Evolutionary conservation across 2,329 filamentous ascomycete species (phyloP).

Genomic region (Fusarium sp.): DNA sequence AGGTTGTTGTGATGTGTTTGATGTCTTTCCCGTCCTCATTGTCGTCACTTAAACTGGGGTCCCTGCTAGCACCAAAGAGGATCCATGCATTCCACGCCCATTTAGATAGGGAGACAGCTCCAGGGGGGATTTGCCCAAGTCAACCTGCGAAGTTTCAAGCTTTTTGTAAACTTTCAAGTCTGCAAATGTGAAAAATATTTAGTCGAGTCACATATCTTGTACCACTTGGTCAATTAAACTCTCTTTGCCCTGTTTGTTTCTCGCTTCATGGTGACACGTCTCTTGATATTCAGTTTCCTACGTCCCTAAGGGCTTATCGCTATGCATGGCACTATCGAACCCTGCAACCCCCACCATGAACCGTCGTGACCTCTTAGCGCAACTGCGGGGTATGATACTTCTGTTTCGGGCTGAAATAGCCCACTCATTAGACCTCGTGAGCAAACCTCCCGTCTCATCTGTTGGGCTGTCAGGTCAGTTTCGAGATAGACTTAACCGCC

Average conservation of each 20-base stretch:
- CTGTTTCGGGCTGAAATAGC: conserved; percentile 24
- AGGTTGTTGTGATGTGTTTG: conserved; percentile 22
- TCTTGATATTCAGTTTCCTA: not conserved
- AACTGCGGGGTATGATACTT: conserved; percentile 35
- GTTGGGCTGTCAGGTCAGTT: conserved; percentile 13
- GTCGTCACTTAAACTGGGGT: conserved; percentile 37
- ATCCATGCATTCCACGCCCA: conserved; percentile 32
- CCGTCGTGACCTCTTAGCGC: conserved; percentile 37
- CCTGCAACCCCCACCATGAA: conserved; percentile 32
- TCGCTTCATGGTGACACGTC: not conserved
- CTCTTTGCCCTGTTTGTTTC: not conserved
- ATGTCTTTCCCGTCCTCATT: conserved; percentile 24
- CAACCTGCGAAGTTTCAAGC: not conserved
- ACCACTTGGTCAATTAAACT: not conserved
- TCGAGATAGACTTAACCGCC: conserved; percentile 18
- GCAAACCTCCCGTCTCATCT: conserved; percentile 30
- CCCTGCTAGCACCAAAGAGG: conserved; percentile 26
- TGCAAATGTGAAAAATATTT: not conserved
- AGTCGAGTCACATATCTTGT: not conserved
- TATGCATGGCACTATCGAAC: conserved; percentile 36
- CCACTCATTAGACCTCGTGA: conserved; percentile 34
- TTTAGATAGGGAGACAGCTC: conserved; percentile 18
- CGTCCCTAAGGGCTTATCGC: conserved; percentile 20
- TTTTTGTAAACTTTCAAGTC: not conserved
- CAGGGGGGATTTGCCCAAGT: not conserved